These are phyloP conservation scores for Daldinia decipiens DNA, from an alignment of 495 filamentous ascomycete species.

Conservation along the genomic window DNA sequence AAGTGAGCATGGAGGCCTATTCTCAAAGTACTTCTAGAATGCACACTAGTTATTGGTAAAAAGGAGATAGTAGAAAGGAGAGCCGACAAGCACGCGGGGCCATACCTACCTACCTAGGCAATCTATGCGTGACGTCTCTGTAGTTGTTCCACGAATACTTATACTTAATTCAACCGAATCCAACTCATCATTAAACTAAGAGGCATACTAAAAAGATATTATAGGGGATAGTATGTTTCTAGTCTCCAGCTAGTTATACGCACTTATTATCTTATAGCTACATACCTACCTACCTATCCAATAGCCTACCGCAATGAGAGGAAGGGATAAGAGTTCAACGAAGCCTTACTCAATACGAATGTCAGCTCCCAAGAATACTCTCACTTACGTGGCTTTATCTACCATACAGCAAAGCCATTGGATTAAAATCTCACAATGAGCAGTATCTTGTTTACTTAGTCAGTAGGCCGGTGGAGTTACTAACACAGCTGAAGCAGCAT, in stretches of 20 bases:
- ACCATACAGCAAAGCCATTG: conserved; percentile 1
- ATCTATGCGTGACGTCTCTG: neutral
- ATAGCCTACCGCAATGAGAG: neutral
- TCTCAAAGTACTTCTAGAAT: neutral
- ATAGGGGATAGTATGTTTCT: neutral
- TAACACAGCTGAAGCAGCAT: neutral
- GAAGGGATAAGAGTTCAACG: neutral
- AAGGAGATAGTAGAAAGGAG: too few species aligned
- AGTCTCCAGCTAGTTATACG: neutral
- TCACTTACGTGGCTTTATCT: conserved; percentile 22
- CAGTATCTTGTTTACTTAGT: neutral
- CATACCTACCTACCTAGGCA: too few species aligned
- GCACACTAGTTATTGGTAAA: too few species aligned
- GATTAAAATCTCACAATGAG: neutral
- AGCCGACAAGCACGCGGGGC: neutral
- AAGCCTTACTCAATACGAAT: conserved; percentile 20
- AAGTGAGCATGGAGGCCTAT: neutral
- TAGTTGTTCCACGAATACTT: neutral
- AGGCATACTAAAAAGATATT: neutral
- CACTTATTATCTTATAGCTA: neutral
- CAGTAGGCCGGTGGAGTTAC: neutral
- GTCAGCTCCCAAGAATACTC: conserved; percentile 17
- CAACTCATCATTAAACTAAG: neutral
- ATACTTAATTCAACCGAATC: neutral
- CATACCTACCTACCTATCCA: too few species aligned